phyloP scores from a whole-genome alignment of 129 eudicot species.

The Glebionis coronaria region DNA sequence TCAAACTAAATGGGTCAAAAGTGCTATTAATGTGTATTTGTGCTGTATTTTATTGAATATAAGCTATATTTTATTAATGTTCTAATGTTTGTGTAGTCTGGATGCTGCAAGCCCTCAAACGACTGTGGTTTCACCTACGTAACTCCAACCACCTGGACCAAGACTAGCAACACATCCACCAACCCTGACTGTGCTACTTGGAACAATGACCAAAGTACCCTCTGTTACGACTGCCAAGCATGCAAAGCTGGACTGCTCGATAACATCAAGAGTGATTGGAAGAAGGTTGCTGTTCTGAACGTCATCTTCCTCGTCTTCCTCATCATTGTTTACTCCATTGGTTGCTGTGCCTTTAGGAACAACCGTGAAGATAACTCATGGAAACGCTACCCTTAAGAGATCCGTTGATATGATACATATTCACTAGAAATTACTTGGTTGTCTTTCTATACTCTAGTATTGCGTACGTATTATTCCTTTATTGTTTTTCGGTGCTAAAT shows the following conservation, averaged over 20 bases:
- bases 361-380: constrained; percentile 66
- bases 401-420: not conserved
- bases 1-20: not conserved
- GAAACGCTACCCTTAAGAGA: constrained; percentile 63
- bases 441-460: not conserved
- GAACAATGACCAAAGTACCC: constrained; percentile 45
- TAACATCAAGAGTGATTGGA: constrained; percentile 87
- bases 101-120: constrained; percentile 87
- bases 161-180: constrained; percentile 1
- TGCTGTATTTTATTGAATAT: not conserved
- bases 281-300: constrained; percentile 71
- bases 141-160: constrained; percentile 72
- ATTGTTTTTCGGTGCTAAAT: not conserved
- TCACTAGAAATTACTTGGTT: not conserved
- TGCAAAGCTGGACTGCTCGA: constrained; percentile 94
- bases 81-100: constrained; percentile 48
- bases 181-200: constrained; percentile 64
- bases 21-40: not conserved
- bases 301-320: constrained; percentile 67
- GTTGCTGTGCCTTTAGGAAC: constrained; percentile 86
- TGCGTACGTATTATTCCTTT: not conserved
- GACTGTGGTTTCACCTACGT: constrained; percentile 54
- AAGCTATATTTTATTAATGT: not conserved
- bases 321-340: constrained; percentile 66
- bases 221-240: constrained; percentile 78